phyloP scores from a whole-genome alignment of 208 protist genomes.

The Acanthamoeba lenticulata region DNA sequence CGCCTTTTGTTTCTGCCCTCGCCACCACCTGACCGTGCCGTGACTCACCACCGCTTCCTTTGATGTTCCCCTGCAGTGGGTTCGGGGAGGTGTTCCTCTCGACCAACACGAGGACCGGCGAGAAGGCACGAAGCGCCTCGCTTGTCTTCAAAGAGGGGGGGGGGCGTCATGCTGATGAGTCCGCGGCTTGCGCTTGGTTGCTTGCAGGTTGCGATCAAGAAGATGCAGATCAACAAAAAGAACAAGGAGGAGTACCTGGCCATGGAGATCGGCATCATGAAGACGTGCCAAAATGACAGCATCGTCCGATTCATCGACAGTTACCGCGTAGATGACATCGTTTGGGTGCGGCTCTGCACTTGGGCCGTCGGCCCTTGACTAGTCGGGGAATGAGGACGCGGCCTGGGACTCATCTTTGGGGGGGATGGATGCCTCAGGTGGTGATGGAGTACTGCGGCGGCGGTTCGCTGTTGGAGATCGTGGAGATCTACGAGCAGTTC shows the following conservation, averaged over 20 bases:
- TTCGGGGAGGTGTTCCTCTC: conserved; percentile 83
- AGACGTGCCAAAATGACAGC: conserved; percentile 80
- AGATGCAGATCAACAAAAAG: conserved; percentile 83
- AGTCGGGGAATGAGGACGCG: too few species aligned
- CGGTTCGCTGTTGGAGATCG: conserved; percentile 81
- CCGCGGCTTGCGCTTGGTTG: not conserved
- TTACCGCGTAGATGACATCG: conserved; percentile 73
- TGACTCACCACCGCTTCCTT: too few species aligned
- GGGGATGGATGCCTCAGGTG: conserved; percentile 72
- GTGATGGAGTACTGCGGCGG: conserved; percentile 85
- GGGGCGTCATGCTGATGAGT: not conserved
- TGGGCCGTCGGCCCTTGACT: not conserved
- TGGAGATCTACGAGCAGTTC: conserved; percentile 76
- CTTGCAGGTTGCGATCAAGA: conserved; percentile 84
- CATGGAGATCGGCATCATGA: conserved; percentile 86
- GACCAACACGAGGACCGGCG: conserved; percentile 55
- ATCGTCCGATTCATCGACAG: conserved; percentile 86
- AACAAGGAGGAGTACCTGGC: conserved; percentile 83
- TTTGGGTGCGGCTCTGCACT: not conserved
- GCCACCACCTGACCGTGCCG: too few species aligned
- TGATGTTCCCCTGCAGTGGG: conserved; percentile 45
- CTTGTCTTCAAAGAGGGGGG: not conserved
- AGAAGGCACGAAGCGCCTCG: conserved; percentile 13
- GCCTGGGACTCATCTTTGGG: too few species aligned
- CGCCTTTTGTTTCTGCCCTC: not conserved